A percentile compares a stretch with the other conserved stretches of the same genome.
Evolutionary conservation across 2,329 filamentous ascomycete genomes (phyloP).

Genomic region (Exophiala sp.): DNA sequence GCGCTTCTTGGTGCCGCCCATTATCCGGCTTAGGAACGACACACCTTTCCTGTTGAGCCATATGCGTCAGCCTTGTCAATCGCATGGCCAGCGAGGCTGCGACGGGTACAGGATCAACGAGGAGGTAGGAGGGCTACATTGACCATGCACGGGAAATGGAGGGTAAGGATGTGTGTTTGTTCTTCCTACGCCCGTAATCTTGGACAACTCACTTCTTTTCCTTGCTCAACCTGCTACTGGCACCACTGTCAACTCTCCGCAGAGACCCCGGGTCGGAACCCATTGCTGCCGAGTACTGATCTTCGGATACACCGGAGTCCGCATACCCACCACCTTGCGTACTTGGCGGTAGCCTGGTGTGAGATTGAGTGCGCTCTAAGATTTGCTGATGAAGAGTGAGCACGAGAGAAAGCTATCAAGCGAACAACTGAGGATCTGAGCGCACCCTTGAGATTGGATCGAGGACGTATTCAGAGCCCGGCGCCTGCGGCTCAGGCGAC

Average conservation of each 20-base stretch:
- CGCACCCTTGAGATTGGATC: slow-evolving; percentile 24
- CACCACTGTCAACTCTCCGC: slow-evolving; percentile 30
- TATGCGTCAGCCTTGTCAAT: slow-evolving; percentile 5
- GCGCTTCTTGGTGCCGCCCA: slow-evolving; percentile 70
- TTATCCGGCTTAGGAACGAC: slow-evolving; percentile 86
- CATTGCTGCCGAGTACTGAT: slow-evolving; percentile 32
- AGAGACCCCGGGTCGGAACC: slow-evolving; percentile 29
- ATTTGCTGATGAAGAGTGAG: slow-evolving; percentile 50
- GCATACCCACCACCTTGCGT: slow-evolving; percentile 44
- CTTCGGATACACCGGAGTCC: slow-evolving; percentile 38
- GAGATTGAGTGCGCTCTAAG: slow-evolving; percentile 64
- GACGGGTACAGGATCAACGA: background rate
- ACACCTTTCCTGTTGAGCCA: slow-evolving; percentile 66
- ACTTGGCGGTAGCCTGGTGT: slow-evolving; percentile 43
- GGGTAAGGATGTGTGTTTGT: background rate
- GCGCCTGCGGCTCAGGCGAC: slow-evolving; percentile 16
- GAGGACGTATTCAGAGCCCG: slow-evolving; percentile 12
- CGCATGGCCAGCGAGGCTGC: background rate
- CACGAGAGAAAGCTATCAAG: background rate
- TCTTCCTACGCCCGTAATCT: background rate
- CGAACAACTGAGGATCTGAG: background rate
- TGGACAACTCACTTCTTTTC: slow-evolving; percentile 63
- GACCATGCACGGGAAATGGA: background rate
- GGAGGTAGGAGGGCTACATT: background rate
- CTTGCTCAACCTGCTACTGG: slow-evolving; percentile 41